A percentile compares a stretch with the other conserved stretches of the same genome.
Evolutionary conservation across 768 basidiomycete species (phyloP).

Genomic region (Pulveroboletus sp.): DNA sequence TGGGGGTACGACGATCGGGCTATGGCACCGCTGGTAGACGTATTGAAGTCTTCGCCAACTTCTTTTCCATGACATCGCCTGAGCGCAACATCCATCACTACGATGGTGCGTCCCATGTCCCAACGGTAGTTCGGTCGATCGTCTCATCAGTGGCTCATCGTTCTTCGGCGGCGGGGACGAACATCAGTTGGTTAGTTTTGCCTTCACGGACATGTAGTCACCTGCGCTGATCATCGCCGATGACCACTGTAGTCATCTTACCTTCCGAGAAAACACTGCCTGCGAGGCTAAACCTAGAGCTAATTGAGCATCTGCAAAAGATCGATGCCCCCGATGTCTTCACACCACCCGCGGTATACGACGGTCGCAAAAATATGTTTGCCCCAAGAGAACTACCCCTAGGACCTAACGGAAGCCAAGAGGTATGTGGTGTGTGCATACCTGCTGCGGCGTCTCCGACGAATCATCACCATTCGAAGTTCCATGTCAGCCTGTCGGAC

Average conservation of each 20-base stretch:
- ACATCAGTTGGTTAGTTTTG: constrained; percentile 17
- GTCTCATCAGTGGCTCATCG: constrained; percentile 18
- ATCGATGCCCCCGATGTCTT: constrained; percentile 59
- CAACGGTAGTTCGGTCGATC: neutral
- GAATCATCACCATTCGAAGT: constrained; percentile 38
- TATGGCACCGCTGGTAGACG: constrained; percentile 55
- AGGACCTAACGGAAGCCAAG: constrained; percentile 45
- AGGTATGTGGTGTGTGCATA: constrained; percentile 36
- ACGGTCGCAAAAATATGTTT: constrained; percentile 77
- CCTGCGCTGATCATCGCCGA: constrained; percentile 15
- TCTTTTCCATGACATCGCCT: constrained; percentile 60
- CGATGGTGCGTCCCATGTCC: constrained; percentile 56
- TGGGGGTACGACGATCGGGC: constrained; percentile 66
- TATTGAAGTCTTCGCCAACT: constrained; percentile 50
- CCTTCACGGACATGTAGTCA: constrained; percentile 1
- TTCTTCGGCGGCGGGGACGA: neutral
- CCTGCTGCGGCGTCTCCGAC: neutral
- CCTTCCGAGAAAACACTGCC: constrained; percentile 70
- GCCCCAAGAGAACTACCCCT: constrained; percentile 59
- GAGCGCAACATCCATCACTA: constrained; percentile 69
- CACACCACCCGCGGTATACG: constrained; percentile 70
- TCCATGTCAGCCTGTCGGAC: constrained; percentile 53
- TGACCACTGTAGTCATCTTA: constrained; percentile 45
- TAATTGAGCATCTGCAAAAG: constrained; percentile 62
- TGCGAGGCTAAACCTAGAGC: constrained; percentile 61